Percentiles rank a stretch among this genome's conserved stretches.
These are phyloP conservation scores for Blastobotrys ciferrii DNA, from an alignment of 1,139 yeast species.

Conservation along the genomic window DNA sequence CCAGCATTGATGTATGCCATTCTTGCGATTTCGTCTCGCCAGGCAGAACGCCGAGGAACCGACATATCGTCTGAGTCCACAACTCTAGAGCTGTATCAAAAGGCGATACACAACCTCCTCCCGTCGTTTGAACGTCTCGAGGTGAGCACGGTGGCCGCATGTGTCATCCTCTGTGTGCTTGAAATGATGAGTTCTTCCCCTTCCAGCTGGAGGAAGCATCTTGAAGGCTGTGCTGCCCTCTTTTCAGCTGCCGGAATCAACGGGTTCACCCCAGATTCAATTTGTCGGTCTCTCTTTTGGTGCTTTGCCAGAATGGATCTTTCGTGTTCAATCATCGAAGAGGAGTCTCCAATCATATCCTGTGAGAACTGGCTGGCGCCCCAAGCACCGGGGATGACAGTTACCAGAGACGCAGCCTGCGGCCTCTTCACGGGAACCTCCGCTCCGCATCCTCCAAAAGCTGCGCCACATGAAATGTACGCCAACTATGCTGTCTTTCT, in stretches of 20 bases:
- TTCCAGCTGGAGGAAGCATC: constrained; percentile 40
- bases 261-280: constrained; percentile 37
- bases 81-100: constrained; percentile 34
- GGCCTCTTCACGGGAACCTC: constrained; percentile 32
- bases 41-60: constrained; percentile 31
- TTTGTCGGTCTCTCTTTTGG: constrained; percentile 9
- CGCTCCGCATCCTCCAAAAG: constrained; percentile 28
- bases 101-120: constrained; percentile 33
- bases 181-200: constrained; percentile 42
- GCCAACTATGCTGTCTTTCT: constrained; percentile 44
- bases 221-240: constrained; percentile 42
- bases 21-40: constrained; percentile 38
- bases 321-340: constrained; percentile 8
- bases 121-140: constrained; percentile 36
- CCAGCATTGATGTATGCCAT: constrained; percentile 34
- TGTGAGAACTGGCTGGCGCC: constrained; percentile 36
- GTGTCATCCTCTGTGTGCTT: constrained; percentile 39
- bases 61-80: constrained; percentile 22
- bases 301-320: constrained; percentile 12
- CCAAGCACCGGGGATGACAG: neutral
- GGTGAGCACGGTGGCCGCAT: constrained; percentile 31
- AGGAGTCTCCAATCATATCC: constrained; percentile 5
- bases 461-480: constrained; percentile 39
- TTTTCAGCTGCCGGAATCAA: constrained; percentile 40
- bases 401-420: constrained; percentile 18